These are phyloP conservation scores for Pythium dissotocum DNA, from an alignment of 352 stramenopile species.

Conservation along the genomic window DNA sequence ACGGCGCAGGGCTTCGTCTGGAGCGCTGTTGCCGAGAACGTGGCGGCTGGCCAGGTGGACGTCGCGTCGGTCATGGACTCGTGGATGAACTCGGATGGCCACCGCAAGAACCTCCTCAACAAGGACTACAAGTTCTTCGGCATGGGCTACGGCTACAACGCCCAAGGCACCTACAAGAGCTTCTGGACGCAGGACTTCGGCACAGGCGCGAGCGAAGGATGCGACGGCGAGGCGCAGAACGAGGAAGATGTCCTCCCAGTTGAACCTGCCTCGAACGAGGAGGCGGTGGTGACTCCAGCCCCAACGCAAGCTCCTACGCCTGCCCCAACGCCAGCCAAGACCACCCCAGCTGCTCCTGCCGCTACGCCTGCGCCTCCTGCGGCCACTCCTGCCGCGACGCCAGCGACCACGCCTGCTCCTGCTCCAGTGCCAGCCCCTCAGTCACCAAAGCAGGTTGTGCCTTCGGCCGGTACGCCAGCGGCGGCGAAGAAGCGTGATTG, in stretches of 20 bases:
- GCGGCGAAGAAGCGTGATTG: conserved; percentile 28
- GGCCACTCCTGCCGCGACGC: background rate
- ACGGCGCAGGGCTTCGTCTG: conserved; percentile 29
- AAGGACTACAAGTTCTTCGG: conserved; percentile 34
- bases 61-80: conserved; percentile 41
- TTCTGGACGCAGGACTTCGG: conserved; percentile 72
- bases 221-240: conserved; percentile 23
- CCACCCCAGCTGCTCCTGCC: background rate
- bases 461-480: background rate
- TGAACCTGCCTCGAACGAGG: conserved; percentile 5
- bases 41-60: conserved; percentile 44
- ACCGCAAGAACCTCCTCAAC: conserved; percentile 48
- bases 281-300: background rate
- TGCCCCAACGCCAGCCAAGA: conserved; percentile 1
- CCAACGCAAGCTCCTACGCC: conserved; percentile 2
- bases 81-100: conserved; percentile 54
- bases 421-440: background rate
- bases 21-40: conserved; percentile 47
- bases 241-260: conserved; percentile 16
- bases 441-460: conserved; percentile 18
- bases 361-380: background rate
- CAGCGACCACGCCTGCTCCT: background rate
- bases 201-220: conserved; percentile 30
- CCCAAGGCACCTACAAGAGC: conserved; percentile 32
- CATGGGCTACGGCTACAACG: conserved; percentile 53